Conservation (phyloP, 2,329 filamentous ascomycete species). For the Pseudogymnoascus sp. region DNA sequence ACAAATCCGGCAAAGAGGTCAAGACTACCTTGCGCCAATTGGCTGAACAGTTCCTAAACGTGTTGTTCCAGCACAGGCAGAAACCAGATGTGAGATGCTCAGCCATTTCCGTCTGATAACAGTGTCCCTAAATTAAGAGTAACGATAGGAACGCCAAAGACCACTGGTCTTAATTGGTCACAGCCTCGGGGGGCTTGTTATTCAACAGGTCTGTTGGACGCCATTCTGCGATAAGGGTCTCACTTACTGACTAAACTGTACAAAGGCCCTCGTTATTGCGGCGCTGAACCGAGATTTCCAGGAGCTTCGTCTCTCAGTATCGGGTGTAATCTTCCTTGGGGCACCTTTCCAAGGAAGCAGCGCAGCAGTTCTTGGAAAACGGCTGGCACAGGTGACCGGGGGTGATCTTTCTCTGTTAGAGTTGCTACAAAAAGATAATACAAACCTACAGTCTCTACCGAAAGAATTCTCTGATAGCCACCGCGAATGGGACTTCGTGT, state of each 20-base stretch:
- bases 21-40: constrained; percentile 15
- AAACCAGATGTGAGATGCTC: constrained; percentile 11
- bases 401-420: constrained; percentile 8
- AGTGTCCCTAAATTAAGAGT: neutral
- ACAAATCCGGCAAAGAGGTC: constrained; percentile 14
- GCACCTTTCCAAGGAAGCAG: constrained; percentile 15
- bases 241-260: neutral
- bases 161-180: constrained; percentile 17
- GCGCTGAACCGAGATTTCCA: constrained; percentile 9
- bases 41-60: constrained; percentile 13
- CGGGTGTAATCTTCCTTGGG: constrained; percentile 16
- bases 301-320: constrained; percentile 12
- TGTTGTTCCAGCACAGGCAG: constrained; percentile 12
- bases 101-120: neutral
- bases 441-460: neutral
- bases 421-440: constrained; percentile 12
- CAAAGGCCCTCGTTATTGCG: constrained; percentile 14
- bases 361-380: constrained; percentile 8
- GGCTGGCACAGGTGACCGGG: neutral
- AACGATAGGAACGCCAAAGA: constrained; percentile 12
- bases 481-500: constrained; percentile 11
- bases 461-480: constrained; percentile 11
- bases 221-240: neutral
- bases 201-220: constrained; percentile 13
- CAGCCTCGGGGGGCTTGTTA: constrained; percentile 15